Percentiles rank a stretch among this genome's conserved stretches.
Evolutionary conservation across 2,329 filamentous ascomycete species (phyloP).

Genomic region (Calonectria pteridis): DNA sequence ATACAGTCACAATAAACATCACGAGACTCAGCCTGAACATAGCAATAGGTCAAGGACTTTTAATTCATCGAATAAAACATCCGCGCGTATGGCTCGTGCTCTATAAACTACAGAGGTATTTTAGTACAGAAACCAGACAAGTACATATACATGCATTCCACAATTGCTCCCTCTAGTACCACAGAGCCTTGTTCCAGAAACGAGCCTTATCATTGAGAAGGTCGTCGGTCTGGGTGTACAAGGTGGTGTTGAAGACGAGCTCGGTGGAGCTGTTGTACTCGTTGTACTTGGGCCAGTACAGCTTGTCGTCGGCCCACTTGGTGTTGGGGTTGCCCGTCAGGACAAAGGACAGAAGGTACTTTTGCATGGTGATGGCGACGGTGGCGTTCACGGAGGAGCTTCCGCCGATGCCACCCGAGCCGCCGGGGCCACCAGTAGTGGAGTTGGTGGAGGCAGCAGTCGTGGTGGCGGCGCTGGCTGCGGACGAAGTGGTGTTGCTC

Average conservation of each 20-base stretch:
- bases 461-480: neutral
- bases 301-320: slow-evolving; percentile 11
- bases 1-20: neutral
- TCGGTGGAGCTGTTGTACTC: slow-evolving; percentile 8
- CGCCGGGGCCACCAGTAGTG: slow-evolving; percentile 2
- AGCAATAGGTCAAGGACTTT: neutral
- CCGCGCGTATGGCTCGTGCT: neutral
- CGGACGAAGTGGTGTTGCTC: neutral
- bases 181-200: slow-evolving; percentile 16
- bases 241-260: slow-evolving; percentile 16
- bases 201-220: slow-evolving; percentile 4
- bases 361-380: slow-evolving; percentile 12
- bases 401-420: neutral
- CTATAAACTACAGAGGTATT: neutral
- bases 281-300: slow-evolving; percentile 17
- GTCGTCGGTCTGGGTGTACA: slow-evolving; percentile 11
- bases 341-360: slow-evolving; percentile 15
- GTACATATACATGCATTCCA: neutral
- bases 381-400: slow-evolving; percentile 9
- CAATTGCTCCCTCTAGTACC: neutral
- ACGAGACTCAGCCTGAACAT: neutral
- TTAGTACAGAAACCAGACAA: neutral
- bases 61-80: neutral
- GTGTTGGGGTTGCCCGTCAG: slow-evolving; percentile 18
- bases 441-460: slow-evolving; percentile 9